A percentile compares a stretch with the other conserved stretches of the same genome.
These are phyloP conservation scores for Aspergillus viridinutans DNA, from an alignment of 2,329 filamentous ascomycete genomes.

Conservation along the genomic window DNA sequence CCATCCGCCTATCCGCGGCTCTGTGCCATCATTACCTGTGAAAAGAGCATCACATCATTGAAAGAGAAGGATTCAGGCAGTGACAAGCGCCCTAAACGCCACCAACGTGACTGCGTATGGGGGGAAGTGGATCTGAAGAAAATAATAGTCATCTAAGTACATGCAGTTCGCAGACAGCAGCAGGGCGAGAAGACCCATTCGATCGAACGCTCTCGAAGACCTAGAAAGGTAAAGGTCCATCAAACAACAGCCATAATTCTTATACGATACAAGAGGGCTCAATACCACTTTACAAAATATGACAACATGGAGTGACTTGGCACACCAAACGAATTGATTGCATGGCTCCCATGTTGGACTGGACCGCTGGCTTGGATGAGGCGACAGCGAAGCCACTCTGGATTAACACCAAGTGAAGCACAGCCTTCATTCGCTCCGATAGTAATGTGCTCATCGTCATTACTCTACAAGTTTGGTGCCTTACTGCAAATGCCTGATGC, in stretches of 20 bases:
- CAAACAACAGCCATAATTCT: not conserved
- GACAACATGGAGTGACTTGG: slow-evolving; percentile 9
- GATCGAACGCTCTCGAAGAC: not conserved
- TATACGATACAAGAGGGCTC: not conserved
- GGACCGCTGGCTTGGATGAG: slow-evolving; percentile 8
- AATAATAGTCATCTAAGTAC: slow-evolving; percentile 1
- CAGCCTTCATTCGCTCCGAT: slow-evolving; percentile 1
- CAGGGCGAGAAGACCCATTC: not conserved
- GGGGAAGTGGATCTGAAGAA: slow-evolving; percentile 7
- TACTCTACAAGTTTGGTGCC: slow-evolving; percentile 10
- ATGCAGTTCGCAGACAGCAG: slow-evolving; percentile 5
- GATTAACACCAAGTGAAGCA: slow-evolving; percentile 13
- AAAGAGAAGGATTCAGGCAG: slow-evolving; percentile 10
- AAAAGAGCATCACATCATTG: slow-evolving; percentile 3
- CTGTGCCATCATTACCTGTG: not conserved
- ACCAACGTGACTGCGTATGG: slow-evolving; percentile 11
- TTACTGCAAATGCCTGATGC: slow-evolving; percentile 11
- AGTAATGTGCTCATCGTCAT: slow-evolving; percentile 15
- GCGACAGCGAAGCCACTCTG: slow-evolving; percentile 12
- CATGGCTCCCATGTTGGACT: slow-evolving; percentile 10
- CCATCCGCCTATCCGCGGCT: slow-evolving; percentile 12
- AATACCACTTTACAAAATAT: not conserved
- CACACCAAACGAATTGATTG: slow-evolving; percentile 1
- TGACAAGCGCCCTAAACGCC: slow-evolving; percentile 34
- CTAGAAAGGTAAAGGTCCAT: not conserved